Percentiles rank a stretch among this genome's conserved stretches.
Evolutionary conservation across 345 rosid species (phyloP).

Genomic region (Pistacia integerrima): DNA sequence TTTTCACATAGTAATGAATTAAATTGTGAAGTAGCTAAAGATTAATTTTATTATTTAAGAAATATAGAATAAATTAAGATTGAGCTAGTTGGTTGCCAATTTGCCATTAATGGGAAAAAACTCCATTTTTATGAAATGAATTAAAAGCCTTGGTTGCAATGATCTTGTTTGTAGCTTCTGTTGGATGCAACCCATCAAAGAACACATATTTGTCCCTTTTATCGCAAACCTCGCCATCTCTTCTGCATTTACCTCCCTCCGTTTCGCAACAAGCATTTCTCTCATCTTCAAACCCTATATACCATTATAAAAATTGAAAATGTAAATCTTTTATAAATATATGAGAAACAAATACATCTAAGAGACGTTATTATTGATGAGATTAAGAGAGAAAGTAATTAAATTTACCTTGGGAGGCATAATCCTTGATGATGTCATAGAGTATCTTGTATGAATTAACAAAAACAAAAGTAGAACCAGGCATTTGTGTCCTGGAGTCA

Average conservation of each 20-base stretch:
- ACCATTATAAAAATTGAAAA: neutral
- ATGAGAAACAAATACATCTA: no score
- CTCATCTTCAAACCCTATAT: slow-evolving; percentile 35
- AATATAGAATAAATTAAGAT: no score
- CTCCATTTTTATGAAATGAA: slow-evolving; percentile 34
- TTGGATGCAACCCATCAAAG: slow-evolving; percentile 65
- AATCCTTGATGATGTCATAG: slow-evolving; percentile 38
- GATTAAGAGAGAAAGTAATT: neutral
- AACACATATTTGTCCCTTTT: slow-evolving; percentile 38
- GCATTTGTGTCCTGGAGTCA: slow-evolving; percentile 23
- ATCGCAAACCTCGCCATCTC: slow-evolving; percentile 30
- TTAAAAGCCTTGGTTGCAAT: slow-evolving; percentile 49
- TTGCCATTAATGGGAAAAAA: slow-evolving; percentile 49
- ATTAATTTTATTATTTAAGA: no score
- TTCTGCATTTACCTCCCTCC: slow-evolving; percentile 27
- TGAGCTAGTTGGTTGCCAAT: slow-evolving; percentile 39
- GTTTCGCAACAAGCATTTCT: slow-evolving; percentile 43
- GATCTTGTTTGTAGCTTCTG: slow-evolving; percentile 51
- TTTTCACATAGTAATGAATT: no score
- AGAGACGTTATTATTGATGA: no score
- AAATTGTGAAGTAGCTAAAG: no score
- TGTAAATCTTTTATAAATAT: neutral
- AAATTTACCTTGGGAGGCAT: slow-evolving; percentile 34
- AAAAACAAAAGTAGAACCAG: slow-evolving; percentile 36
- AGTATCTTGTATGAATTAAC: slow-evolving; percentile 56